These are phyloP conservation scores for Maudiozyma pseudohumilis DNA, from an alignment of 805 yeast species.

Conservation along the genomic window DNA sequence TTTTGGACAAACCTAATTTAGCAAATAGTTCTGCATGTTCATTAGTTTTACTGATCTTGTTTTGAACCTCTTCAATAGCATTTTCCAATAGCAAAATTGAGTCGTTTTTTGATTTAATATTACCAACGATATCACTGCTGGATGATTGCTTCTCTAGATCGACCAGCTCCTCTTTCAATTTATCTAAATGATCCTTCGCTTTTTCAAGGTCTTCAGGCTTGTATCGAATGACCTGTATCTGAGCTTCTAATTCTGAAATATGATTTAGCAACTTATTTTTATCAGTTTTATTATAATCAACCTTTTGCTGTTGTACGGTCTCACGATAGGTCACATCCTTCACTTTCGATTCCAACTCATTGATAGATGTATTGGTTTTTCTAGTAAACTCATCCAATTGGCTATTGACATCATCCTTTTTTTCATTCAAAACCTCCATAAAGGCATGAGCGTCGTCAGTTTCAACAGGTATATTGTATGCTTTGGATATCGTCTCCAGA, in stretches of 20 bases:
- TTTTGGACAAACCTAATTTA: conserved; percentile 34
- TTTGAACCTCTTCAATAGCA: conserved; percentile 44
- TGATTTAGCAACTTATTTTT: conserved; percentile 29
- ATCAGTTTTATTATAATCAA: conserved; percentile 40
- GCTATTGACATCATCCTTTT: neutral
- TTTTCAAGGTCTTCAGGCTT: conserved; percentile 40
- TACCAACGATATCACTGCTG: conserved; percentile 24
- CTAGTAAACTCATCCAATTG: neutral
- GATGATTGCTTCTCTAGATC: conserved; percentile 23
- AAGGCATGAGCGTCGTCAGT: neutral
- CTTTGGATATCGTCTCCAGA: neutral
- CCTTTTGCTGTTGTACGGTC: conserved; percentile 29
- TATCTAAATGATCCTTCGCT: conserved; percentile 35
- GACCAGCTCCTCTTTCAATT: conserved; percentile 30
- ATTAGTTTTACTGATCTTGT: conserved; percentile 41
- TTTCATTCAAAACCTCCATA: neutral
- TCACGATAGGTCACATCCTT: conserved; percentile 12
- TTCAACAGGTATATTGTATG: neutral
- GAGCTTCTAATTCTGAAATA: conserved; percentile 30
- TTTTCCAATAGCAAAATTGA: conserved; percentile 32
- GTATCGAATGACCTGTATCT: conserved; percentile 31
- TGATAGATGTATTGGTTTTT: neutral
- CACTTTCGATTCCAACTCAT: conserved; percentile 3
- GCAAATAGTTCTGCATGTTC: conserved; percentile 52
- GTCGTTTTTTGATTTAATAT: conserved; percentile 33